phyloP scores from a whole-genome alignment of 2,329 filamentous ascomycete species.

The Cytospora chrysosperma region DNA sequence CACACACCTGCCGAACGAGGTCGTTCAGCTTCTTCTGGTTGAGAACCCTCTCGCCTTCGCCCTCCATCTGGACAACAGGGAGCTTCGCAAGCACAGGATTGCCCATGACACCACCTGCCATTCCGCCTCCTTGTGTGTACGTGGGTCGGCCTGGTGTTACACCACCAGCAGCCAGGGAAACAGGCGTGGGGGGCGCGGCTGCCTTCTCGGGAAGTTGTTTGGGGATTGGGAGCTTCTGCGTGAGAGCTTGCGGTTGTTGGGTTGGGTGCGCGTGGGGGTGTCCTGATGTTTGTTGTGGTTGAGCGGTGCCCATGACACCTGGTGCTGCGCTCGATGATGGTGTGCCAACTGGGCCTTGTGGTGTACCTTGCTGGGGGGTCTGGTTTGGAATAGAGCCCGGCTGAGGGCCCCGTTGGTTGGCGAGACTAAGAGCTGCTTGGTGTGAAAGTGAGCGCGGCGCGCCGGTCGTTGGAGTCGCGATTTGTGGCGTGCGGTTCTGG shows the following conservation, averaged over 20 bases:
- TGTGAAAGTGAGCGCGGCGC: conserved; percentile 47
- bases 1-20: conserved; percentile 89
- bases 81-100: conserved; percentile 83
- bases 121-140: conserved; percentile 73
- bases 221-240: conserved; percentile 69
- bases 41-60: conserved; percentile 88
- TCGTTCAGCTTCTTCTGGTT: conserved; percentile 98
- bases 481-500: conserved; percentile 50
- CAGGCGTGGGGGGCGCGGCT: conserved; percentile 69
- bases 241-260: conserved; percentile 38
- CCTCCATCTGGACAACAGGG: conserved; percentile 82
- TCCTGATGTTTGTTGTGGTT: conserved; percentile 33
- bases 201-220: conserved; percentile 71
- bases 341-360: conserved; percentile 20
- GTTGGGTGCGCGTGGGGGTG: conserved; percentile 51
- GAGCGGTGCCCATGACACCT: conserved; percentile 26
- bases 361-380: conserved; percentile 20
- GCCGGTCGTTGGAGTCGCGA: conserved; percentile 40
- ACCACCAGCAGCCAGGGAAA: conserved; percentile 61
- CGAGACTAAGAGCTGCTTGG: conserved; percentile 49
- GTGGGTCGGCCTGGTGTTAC: conserved; percentile 73
- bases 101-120: conserved; percentile 77
- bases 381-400: conserved; percentile 27
- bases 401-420: conserved; percentile 42
- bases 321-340: conserved; percentile 21